phyloP scores from a whole-genome alignment of 257 asterid species.

The Parsonsia alboflavescens region DNA sequence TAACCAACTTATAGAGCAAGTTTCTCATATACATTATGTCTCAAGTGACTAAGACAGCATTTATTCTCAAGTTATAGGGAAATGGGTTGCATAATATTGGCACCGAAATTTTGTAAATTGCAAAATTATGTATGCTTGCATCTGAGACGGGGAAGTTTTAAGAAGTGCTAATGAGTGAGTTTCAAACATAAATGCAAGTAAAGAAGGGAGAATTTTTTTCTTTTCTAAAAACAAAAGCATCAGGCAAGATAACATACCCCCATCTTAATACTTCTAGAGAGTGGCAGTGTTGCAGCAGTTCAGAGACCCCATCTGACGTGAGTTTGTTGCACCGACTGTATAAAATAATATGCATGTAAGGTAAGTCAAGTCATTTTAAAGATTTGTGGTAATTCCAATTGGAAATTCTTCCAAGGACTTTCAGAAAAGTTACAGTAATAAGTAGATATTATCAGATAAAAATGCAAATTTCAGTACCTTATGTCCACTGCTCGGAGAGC shows the following conservation, averaged over 20 bases:
- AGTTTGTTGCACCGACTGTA: conserved; percentile 68
- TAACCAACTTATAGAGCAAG: neutral
- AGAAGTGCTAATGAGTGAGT: neutral
- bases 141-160: neutral
- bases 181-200: no score
- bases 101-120: neutral
- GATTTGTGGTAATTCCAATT: neutral
- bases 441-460: neutral
- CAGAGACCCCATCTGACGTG: conserved; percentile 63
- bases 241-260: conserved; percentile 58
- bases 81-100: neutral
- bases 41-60: neutral
- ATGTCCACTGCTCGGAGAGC: conserved; percentile 69
- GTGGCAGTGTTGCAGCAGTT: conserved; percentile 59
- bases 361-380: conserved; percentile 1
- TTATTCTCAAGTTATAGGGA: neutral
- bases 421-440: neutral
- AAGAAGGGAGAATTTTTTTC: no score
- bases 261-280: conserved; percentile 86
- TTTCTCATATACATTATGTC: neutral
- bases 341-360: conserved; percentile 1
- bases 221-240: neutral
- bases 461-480: conserved; percentile 42
- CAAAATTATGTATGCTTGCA: neutral
- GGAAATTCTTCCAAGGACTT: neutral